Conservation (phyloP, 352 stramenopile genomes). For the Phytophthora tentaculata region DNA sequence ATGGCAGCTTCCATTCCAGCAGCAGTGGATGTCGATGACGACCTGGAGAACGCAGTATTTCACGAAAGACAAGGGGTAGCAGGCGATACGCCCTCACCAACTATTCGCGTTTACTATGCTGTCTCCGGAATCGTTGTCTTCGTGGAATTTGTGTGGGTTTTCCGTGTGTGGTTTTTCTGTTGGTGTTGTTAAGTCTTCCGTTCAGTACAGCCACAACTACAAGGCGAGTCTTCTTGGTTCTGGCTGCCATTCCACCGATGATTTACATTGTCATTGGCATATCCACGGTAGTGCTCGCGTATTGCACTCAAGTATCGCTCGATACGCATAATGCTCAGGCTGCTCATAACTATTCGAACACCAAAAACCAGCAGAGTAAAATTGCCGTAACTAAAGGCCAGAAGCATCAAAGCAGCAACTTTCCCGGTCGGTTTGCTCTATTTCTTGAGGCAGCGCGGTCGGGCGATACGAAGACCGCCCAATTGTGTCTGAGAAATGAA, state of each 20-base stretch:
- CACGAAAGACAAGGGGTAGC: slow-evolving; percentile 52
- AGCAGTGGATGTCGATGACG: slow-evolving; percentile 11
- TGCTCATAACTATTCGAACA: slow-evolving; percentile 63
- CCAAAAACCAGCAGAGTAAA: slow-evolving; percentile 49
- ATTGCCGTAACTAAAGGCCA: slow-evolving; percentile 55
- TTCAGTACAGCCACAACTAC: slow-evolving; percentile 28
- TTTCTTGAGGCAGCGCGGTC: slow-evolving; percentile 66
- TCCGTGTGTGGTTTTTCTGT: slow-evolving; percentile 60
- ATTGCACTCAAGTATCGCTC: slow-evolving; percentile 51
- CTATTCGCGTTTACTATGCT: slow-evolving; percentile 62
- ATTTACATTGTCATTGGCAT: slow-evolving; percentile 49
- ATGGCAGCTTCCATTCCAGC: slow-evolving; percentile 26
- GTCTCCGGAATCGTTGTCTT: slow-evolving; percentile 69
- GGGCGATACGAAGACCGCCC: slow-evolving; percentile 49
- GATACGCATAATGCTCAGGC: slow-evolving; percentile 66
- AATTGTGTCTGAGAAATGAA: slow-evolving; percentile 64
- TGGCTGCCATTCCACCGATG: slow-evolving; percentile 43
- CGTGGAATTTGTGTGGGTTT: slow-evolving; percentile 56
- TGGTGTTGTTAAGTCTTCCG: slow-evolving; percentile 50
- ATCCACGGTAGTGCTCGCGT: slow-evolving; percentile 53
- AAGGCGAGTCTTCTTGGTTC: slow-evolving; percentile 50
- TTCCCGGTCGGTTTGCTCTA: slow-evolving; percentile 65
- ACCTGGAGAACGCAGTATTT: slow-evolving; percentile 67
- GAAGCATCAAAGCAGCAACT: slow-evolving; percentile 30
- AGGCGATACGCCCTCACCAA: slow-evolving; percentile 34